Evolutionary conservation across 228 moss, liverwort and hornwort species (phyloP).

Genomic region (Sphagnum fallax): DNA sequence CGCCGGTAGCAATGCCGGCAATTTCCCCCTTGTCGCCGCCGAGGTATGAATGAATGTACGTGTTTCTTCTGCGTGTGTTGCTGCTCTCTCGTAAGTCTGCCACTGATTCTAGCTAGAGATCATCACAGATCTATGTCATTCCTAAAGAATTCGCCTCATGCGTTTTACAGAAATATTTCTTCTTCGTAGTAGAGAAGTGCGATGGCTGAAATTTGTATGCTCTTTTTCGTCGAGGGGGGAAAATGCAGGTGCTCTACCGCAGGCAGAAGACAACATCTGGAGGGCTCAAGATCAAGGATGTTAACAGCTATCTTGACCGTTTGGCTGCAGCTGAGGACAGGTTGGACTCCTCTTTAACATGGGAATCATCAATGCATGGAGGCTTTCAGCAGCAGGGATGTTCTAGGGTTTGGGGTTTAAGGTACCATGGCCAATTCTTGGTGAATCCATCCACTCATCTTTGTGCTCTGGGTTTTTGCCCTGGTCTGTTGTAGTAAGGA

Average conservation of each 20-base stretch:
- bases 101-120: background rate
- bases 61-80: background rate
- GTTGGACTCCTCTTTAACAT: slow-evolving; percentile 14
- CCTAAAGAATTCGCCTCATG: too few species aligned
- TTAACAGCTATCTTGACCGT: slow-evolving; percentile 78
- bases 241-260: slow-evolving; percentile 48
- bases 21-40: slow-evolving; percentile 63
- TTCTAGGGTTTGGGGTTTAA: background rate
- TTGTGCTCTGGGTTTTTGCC: background rate
- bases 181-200: too few species aligned
- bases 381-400: background rate
- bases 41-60: slow-evolving; percentile 41
- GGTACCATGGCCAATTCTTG: too few species aligned
- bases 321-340: slow-evolving; percentile 62
- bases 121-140: too few species aligned
- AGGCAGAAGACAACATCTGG: slow-evolving; percentile 66
- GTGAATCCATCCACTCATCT: too few species aligned
- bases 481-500: slow-evolving; percentile 26
- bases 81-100: background rate
- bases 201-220: too few species aligned
- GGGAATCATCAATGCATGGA: background rate
- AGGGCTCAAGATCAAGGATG: slow-evolving; percentile 68
- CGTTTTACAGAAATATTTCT: too few species aligned
- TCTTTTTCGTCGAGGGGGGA: too few species aligned
- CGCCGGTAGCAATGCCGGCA: slow-evolving; percentile 85